phyloP scores from a whole-genome alignment of 352 stramenopile species.

The Phytophthora sansomeana region DNA sequence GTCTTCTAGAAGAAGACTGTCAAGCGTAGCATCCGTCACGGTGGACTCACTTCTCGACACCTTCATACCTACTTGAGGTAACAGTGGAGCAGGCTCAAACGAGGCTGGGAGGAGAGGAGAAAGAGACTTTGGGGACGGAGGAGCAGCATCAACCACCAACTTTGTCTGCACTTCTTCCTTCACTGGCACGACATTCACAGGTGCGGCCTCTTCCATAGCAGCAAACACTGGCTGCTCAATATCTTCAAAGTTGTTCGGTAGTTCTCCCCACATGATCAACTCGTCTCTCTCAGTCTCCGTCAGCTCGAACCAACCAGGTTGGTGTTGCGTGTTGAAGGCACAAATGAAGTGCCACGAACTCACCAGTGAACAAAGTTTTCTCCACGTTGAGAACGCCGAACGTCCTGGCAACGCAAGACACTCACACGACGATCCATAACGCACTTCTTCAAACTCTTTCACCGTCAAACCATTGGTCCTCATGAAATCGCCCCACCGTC shows the following conservation, averaged over 20 bases:
- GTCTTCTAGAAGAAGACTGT: conserved; percentile 28
- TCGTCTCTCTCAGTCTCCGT: conserved; percentile 20
- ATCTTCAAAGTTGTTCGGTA: conserved; percentile 34
- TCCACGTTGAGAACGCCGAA: conserved; percentile 22
- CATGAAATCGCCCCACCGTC: conserved; percentile 21
- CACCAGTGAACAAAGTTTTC: conserved; percentile 25
- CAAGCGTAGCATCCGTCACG: conserved; percentile 12
- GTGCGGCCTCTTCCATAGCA: conserved; percentile 14
- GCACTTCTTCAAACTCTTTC: conserved; percentile 6
- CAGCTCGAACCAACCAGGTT: conserved; percentile 38
- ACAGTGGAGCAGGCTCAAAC: neutral
- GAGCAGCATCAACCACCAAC: neutral
- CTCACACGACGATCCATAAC: conserved; percentile 9
- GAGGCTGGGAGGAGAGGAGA: neutral
- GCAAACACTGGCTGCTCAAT: conserved; percentile 24
- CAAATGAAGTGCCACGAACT: conserved; percentile 28
- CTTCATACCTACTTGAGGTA: conserved; percentile 9
- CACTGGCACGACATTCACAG: neutral
- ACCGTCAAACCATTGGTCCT: conserved; percentile 17
- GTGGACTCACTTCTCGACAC: conserved; percentile 1
- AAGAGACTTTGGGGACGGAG: conserved; percentile 4
- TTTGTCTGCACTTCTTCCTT: neutral
- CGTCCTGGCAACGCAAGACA: conserved; percentile 1
- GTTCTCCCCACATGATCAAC: conserved; percentile 11
- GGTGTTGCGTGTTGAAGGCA: conserved; percentile 19